Evolutionary conservation across 495 filamentous ascomycete species (phyloP).

Genomic region (Apodospora peruviana): DNA sequence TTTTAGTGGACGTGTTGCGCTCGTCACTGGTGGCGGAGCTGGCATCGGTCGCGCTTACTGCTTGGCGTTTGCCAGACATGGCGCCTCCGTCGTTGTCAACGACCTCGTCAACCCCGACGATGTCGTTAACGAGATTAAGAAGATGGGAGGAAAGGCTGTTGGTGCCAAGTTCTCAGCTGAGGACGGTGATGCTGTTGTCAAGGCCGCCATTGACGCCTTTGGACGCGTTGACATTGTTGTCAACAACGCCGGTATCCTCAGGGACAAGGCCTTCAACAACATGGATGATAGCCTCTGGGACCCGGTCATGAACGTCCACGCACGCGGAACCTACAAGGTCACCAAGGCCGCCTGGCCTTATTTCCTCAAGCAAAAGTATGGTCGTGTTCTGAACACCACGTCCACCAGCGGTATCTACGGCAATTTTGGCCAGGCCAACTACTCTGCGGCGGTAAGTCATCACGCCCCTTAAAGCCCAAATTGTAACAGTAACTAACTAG

Average conservation of each 20-base stretch:
- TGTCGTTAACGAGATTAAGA: slow-evolving; percentile 87
- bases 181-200: slow-evolving; percentile 88
- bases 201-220: slow-evolving; percentile 87
- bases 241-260: slow-evolving; percentile 96
- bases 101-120: slow-evolving; percentile 90
- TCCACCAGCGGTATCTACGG: slow-evolving; percentile 97
- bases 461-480: background rate
- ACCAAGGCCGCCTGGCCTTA: slow-evolving; percentile 98
- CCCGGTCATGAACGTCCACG: slow-evolving; percentile 85
- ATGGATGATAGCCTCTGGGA: slow-evolving; percentile 96
- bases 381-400: slow-evolving; percentile 92
- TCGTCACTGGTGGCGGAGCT: slow-evolving; percentile 89
- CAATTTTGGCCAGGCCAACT: slow-evolving; percentile 98
- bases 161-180: slow-evolving; percentile 92
- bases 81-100: slow-evolving; percentile 90
- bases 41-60: slow-evolving; percentile 92
- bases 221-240: slow-evolving; percentile 91
- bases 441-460: slow-evolving; percentile 72
- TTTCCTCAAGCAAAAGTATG: slow-evolving; percentile 98
- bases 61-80: slow-evolving; percentile 82
- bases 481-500: slow-evolving; percentile 4
- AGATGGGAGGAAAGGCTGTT: slow-evolving; percentile 83
- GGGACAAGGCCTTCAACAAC: slow-evolving; percentile 96
- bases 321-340: slow-evolving; percentile 92
- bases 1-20: slow-evolving; percentile 85